These are phyloP conservation scores for Penicillium sp. DNA, from an alignment of 2,329 filamentous ascomycete genomes.

Conservation along the genomic window DNA sequence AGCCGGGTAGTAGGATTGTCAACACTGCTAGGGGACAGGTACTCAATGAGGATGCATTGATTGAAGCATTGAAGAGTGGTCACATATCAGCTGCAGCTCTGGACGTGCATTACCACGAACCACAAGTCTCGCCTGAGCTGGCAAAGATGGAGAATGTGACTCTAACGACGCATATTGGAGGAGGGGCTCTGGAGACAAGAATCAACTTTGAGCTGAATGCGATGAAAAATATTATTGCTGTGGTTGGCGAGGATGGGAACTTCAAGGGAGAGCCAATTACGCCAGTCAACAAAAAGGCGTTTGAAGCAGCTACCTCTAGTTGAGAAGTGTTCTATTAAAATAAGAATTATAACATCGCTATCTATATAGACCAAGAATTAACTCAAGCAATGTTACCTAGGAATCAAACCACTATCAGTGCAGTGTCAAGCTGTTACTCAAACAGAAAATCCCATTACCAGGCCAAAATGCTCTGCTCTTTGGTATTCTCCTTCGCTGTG, in stretches of 20 bases:
- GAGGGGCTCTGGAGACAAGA: constrained; percentile 7
- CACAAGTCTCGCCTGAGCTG: constrained; percentile 2
- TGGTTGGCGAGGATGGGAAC: background rate
- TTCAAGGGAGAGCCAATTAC: constrained; percentile 8
- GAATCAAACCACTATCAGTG: background rate
- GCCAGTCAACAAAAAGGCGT: constrained; percentile 7
- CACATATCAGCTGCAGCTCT: constrained; percentile 37
- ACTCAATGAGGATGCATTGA: constrained; percentile 48
- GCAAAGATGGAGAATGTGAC: constrained; percentile 10
- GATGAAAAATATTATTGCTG: constrained; percentile 10
- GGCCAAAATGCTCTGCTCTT: background rate
- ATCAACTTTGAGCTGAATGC: constrained; percentile 12
- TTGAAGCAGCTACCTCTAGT: background rate
- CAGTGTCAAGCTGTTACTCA: background rate
- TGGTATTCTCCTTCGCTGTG: background rate
- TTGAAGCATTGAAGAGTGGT: constrained; percentile 45
- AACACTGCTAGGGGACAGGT: constrained; percentile 52
- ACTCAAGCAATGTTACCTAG: background rate
- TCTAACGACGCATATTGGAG: constrained; percentile 8
- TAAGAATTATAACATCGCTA: background rate
- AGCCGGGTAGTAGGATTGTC: constrained; percentile 44
- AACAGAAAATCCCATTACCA: constrained; percentile 3
- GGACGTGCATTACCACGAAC: constrained; percentile 9
- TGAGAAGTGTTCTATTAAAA: background rate
- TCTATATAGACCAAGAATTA: background rate